phyloP scores from a whole-genome alignment of 768 basidiomycete genomes.

The Amanita pseudoporphyria region DNA sequence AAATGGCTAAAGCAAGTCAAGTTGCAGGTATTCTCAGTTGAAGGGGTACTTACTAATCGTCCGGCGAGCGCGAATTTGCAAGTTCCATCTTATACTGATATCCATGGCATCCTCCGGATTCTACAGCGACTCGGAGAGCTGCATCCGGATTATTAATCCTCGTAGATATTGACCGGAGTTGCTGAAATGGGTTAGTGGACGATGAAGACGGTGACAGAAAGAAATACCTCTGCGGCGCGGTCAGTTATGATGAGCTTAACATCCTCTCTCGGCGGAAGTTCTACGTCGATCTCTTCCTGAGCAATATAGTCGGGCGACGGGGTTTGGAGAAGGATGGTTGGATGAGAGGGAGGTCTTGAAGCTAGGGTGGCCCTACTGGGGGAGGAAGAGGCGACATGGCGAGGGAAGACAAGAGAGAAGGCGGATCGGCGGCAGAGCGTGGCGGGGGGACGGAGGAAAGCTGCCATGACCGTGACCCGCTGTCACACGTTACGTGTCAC shows the following conservation, averaged over 20 bases:
- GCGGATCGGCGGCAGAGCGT: background rate
- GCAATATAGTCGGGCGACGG: slow-evolving; percentile 48
- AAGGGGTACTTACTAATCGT: slow-evolving; percentile 70
- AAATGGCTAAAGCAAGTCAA: slow-evolving; percentile 42
- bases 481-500: slow-evolving; percentile 3
- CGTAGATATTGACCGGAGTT: slow-evolving; percentile 64
- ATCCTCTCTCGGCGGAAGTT: slow-evolving; percentile 42
- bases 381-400: slow-evolving; percentile 1
- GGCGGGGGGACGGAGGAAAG: background rate
- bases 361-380: slow-evolving; percentile 25
- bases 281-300: slow-evolving; percentile 53
- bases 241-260: slow-evolving; percentile 56
- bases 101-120: slow-evolving; percentile 94
- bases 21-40: background rate
- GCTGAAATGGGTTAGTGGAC: slow-evolving; percentile 32
- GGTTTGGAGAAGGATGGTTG: slow-evolving; percentile 37
- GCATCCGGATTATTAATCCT: slow-evolving; percentile 52
- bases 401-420: background rate
- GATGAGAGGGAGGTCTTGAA: slow-evolving; percentile 32
- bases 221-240: slow-evolving; percentile 62
- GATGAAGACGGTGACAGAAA: background rate
- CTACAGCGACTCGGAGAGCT: slow-evolving; percentile 75
- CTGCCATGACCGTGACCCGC: background rate
- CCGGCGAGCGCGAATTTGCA: slow-evolving; percentile 45
- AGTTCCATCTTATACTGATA: slow-evolving; percentile 94